Percentiles rank a stretch among this genome's conserved stretches.
These are phyloP conservation scores for Phytophthora palmivora DNA, from an alignment of 352 stramenopile species.

Conservation along the genomic window DNA sequence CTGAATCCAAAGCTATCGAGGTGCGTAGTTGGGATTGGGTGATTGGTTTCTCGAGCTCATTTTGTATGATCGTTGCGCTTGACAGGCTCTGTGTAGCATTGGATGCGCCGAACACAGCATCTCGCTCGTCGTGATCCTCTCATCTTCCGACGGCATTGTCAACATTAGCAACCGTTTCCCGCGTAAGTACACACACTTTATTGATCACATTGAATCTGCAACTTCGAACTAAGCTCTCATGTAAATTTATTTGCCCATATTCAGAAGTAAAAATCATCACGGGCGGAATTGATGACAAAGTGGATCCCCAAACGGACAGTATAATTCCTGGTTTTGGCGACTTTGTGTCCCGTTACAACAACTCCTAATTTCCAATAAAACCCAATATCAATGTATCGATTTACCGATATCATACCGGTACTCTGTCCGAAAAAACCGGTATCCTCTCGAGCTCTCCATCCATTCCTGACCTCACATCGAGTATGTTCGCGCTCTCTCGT, in stretches of 20 bases:
- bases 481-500: slow-evolving; percentile 57
- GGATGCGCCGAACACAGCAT: slow-evolving; percentile 44
- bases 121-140: slow-evolving; percentile 49
- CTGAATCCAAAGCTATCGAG: slow-evolving; percentile 47
- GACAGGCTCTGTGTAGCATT: slow-evolving; percentile 34
- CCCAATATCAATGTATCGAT: too few relatives aligned
- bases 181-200: slow-evolving; percentile 27
- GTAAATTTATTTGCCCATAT: too few relatives aligned
- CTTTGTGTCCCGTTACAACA: slow-evolving; percentile 57
- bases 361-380: too few relatives aligned
- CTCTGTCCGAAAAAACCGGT: too few relatives aligned
- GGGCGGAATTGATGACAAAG: slow-evolving; percentile 42
- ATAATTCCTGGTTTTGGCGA: slow-evolving; percentile 48
- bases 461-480: slow-evolving; percentile 25
- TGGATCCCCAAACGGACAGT: slow-evolving; percentile 24
- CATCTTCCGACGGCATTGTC: slow-evolving; percentile 37
- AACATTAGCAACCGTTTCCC: slow-evolving; percentile 44
- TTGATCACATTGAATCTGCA: too few relatives aligned
- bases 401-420: too few relatives aligned
- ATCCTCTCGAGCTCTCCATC: slow-evolving; percentile 3
- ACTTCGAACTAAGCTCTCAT: too few relatives aligned
- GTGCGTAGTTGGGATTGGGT: too few relatives aligned
- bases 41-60: not conserved
- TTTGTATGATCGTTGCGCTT: slow-evolving; percentile 7
- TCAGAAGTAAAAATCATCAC: slow-evolving; percentile 50